phyloP scores from a whole-genome alignment of 2,329 filamentous ascomycete genomes.

The Hirsutella minnesotensis region DNA sequence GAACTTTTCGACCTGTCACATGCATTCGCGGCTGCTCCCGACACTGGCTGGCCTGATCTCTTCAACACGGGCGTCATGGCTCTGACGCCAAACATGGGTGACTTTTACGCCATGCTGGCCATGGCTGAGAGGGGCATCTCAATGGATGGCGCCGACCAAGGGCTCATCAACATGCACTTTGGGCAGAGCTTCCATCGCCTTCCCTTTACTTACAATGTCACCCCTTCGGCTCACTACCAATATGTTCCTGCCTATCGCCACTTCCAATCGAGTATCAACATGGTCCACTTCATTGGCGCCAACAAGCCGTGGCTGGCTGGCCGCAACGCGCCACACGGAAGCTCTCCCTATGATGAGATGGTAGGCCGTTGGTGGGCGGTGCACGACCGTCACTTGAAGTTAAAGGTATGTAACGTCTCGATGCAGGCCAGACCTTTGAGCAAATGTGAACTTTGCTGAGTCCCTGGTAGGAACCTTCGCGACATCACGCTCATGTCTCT shows the following conservation, averaged over 20 bases:
- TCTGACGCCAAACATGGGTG: conserved; percentile 71
- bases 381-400: conserved; percentile 74
- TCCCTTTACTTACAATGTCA: conserved; percentile 95
- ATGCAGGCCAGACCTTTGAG: no score
- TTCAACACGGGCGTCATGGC: conserved; percentile 99
- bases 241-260: conserved; percentile 91
- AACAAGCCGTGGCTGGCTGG: conserved; percentile 79
- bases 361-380: conserved; percentile 86
- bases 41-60: conserved; percentile 95
- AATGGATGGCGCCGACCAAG: conserved; percentile 95
- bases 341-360: conserved; percentile 69
- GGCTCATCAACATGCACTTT: conserved; percentile 90
- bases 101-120: conserved; percentile 74
- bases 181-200: conserved; percentile 71
- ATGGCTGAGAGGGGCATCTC: conserved; percentile 81
- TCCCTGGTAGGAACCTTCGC: no score
- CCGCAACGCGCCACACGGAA: conserved; percentile 39
- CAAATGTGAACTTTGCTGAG: no score
- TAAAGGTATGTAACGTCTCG: conserved; percentile 26
- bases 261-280: conserved; percentile 78
- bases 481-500: no score
- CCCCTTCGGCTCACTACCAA: conserved; percentile 91
- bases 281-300: conserved; percentile 89
- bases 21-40: conserved; percentile 63
- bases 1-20: conserved; percentile 67